Evolutionary conservation across 2,329 filamentous ascomycete species (phyloP), one percentile per base, ranked within the genome.

Genomic region (Peltaster fructicola): DNA sequence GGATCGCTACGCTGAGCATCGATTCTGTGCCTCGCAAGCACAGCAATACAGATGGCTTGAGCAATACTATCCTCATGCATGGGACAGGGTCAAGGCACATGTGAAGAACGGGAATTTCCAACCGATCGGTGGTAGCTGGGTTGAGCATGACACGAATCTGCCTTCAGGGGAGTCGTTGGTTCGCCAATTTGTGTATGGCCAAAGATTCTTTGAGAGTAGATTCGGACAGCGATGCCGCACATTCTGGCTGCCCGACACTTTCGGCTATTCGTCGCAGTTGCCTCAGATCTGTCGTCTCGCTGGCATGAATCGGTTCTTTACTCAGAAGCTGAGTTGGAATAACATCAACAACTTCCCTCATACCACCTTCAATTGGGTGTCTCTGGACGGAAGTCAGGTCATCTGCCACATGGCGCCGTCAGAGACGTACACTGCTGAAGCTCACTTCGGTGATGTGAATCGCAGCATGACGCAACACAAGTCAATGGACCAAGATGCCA

Each of bases 271-370:
- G 0, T 77, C 76, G 24, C 88, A 98, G 52, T 65, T 98, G 20
- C 88, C 88, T 8, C 88, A 98, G 46, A 61, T 98, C 20, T 95
- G 82, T 47, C 76, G 85, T 3, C 59, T 93, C 14, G 78, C 88
- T n/a, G 85, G 82, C 11, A 95, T 98, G 88, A 78, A 69, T 30
- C 71, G 85, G 16, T 98, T 98, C 60, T 76, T 98, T 44, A 98
- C 88, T 0, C 88, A 98, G 52, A 98, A 98, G 57, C 62, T 98
- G 31, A 95, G 85, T 59, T 98, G 88, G 88, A 95, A 95, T 59
- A 95, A 95, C 50, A 95, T 95, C 64, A 95, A 95, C 57, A 91
- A 78, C 45, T 98, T 95, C 56, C 88, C 88, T 0, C 88, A 95
- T 47, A 95, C 88, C 5, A 95, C 88, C 0, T 98, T 98, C 63